These are phyloP conservation scores for Pharus latifolius DNA, from an alignment of 176 grass and related monocot species.

Conservation along the genomic window DNA sequence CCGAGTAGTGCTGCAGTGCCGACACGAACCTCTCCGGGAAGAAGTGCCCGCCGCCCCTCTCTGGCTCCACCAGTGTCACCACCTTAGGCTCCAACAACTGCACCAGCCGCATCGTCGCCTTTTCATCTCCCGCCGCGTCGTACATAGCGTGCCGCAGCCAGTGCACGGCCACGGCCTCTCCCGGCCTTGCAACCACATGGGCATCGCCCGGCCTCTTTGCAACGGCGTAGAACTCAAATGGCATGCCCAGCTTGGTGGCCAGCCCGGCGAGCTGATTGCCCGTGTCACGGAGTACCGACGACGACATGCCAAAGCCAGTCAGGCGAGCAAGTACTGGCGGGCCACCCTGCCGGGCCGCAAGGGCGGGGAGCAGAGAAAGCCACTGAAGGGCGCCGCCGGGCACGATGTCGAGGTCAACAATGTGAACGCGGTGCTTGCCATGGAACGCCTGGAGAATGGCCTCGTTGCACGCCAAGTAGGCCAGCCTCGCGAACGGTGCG, in stretches of 20 bases:
- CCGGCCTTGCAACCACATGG: not conserved
- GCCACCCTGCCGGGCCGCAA: slow-evolving; percentile 17
- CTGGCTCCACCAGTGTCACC: slow-evolving; percentile 57
- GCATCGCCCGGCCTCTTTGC: slow-evolving; percentile 27
- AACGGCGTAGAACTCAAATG: slow-evolving; percentile 52
- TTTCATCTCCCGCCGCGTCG: slow-evolving; percentile 39
- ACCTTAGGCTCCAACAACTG: slow-evolving; percentile 33
- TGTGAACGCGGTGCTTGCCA: slow-evolving; percentile 17
- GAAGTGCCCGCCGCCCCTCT: not conserved
- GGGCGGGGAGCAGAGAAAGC: slow-evolving; percentile 40
- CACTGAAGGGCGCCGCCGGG: slow-evolving; percentile 52
- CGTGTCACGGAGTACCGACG: slow-evolving; percentile 18
- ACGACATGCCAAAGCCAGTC: slow-evolving; percentile 37
- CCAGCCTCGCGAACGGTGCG: slow-evolving; percentile 22
- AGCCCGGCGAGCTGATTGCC: slow-evolving; percentile 44
- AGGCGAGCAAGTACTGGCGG: slow-evolving; percentile 27
- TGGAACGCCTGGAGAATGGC: slow-evolving; percentile 36
- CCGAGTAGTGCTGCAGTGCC: slow-evolving; percentile 48
- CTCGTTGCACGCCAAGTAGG: slow-evolving; percentile 39
- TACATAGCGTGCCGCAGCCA: slow-evolving; percentile 47
- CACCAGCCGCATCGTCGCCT: slow-evolving; percentile 24
- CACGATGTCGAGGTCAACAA: slow-evolving; percentile 51
- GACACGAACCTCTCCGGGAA: slow-evolving; percentile 56
- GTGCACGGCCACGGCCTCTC: slow-evolving; percentile 49
- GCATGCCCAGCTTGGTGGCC: slow-evolving; percentile 33